Evolutionary conservation across 2,329 filamentous ascomycete genomes (phyloP).

Genomic region (Ceratocystis albifundus): DNA sequence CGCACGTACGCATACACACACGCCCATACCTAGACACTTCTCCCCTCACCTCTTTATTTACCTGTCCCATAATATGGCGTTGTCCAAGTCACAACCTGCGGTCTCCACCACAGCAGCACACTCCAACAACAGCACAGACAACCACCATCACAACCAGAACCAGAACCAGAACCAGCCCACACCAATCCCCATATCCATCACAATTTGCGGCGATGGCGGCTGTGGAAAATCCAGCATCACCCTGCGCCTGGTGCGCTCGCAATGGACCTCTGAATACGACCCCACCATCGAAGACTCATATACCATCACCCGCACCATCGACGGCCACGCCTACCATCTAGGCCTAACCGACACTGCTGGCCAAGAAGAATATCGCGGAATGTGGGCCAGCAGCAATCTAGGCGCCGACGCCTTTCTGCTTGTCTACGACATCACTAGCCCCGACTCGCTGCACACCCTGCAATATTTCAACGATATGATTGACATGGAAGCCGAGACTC

Average conservation of each 20-base stretch:
- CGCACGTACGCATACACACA: not conserved
- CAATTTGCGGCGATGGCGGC: conserved; percentile 76
- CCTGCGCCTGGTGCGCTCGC: conserved; percentile 64
- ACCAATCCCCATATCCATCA: conserved; percentile 57
- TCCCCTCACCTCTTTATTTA: not conserved
- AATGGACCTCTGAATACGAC: conserved; percentile 77
- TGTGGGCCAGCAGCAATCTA: conserved; percentile 72
- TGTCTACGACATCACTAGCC: conserved; percentile 75
- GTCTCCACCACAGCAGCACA: not conserved
- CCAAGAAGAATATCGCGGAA: conserved; percentile 81
- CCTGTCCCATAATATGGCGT: conserved; percentile 26
- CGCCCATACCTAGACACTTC: not conserved
- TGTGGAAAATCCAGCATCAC: conserved; percentile 80
- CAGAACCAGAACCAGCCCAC: conserved; percentile 17
- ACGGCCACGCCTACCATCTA: conserved; percentile 70
- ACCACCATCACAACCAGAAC: not conserved
- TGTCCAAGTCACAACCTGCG: not conserved
- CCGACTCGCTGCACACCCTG: conserved; percentile 56
- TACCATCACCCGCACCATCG: conserved; percentile 66
- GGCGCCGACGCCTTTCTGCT: conserved; percentile 72
- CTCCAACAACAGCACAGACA: not conserved
- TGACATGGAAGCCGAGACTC: conserved; percentile 66
- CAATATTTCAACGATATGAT: conserved; percentile 74
- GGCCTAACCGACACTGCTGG: conserved; percentile 72
- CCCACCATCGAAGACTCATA: conserved; percentile 77